Percentiles rank a stretch among this genome's conserved stretches.
phyloP scores from a whole-genome alignment of 805 yeast species.

The Ogataea ramenticola region DNA sequence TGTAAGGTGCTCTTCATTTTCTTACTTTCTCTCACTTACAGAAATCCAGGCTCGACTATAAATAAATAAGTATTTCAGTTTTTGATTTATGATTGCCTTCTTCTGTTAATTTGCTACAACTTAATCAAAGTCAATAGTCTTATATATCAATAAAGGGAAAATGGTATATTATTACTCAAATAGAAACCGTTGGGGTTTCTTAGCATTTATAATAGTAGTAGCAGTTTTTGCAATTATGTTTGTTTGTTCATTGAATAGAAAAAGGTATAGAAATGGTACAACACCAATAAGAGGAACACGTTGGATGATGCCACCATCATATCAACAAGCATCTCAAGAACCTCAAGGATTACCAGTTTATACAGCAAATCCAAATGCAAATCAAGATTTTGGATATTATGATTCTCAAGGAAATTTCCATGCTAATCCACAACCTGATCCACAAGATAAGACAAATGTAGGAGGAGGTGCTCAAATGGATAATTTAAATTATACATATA shows the following conservation, averaged over 20 bases:
- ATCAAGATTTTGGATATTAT: slow-evolving; percentile 69
- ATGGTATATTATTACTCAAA: no score
- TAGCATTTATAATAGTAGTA: slow-evolving; percentile 50
- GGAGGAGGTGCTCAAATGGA: background rate
- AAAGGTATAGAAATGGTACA: slow-evolving; percentile 43
- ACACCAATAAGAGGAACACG: slow-evolving; percentile 68
- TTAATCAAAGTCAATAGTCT: no score
- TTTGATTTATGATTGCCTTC: no score
- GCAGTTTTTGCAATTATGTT: slow-evolving; percentile 38
- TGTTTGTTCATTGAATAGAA: slow-evolving; percentile 48
- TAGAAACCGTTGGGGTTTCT: slow-evolving; percentile 43
- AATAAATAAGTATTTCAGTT: no score
- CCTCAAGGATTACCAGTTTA: slow-evolving; percentile 55
- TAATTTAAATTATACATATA: background rate
- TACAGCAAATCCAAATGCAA: slow-evolving; percentile 56
- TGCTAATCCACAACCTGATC: background rate
- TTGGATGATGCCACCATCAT: slow-evolving; percentile 85
- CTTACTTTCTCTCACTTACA: no score
- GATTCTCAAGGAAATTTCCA: slow-evolving; percentile 50
- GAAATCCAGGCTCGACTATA: no score
- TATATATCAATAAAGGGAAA: no score
- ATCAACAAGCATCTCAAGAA: slow-evolving; percentile 61
- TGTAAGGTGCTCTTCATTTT: no score
- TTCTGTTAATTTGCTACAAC: no score
- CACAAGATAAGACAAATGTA: background rate